These are phyloP conservation scores for Pilasporangium apinafurcum DNA, from an alignment of 352 stramenopile species.

Conservation along the genomic window DNA sequence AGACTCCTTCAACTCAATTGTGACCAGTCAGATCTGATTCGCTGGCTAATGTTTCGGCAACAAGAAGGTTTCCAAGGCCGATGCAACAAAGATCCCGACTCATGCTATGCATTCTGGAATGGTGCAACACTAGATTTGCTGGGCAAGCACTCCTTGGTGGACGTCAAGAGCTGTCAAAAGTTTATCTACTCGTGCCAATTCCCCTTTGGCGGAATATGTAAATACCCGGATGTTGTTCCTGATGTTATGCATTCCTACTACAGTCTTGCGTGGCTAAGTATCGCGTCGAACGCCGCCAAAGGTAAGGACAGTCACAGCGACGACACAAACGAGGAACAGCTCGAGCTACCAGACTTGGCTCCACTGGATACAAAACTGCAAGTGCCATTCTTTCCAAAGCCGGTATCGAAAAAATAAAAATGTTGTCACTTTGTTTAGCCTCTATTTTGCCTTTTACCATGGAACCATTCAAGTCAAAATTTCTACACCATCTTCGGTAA, in stretches of 20 bases:
- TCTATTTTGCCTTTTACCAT: not conserved
- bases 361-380: constrained; percentile 73
- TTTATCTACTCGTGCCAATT: constrained; percentile 87
- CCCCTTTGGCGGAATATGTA: constrained; percentile 79
- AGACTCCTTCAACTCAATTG: constrained; percentile 62
- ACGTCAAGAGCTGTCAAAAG: constrained; percentile 48
- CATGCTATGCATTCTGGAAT: constrained; percentile 92
- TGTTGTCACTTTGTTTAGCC: not conserved
- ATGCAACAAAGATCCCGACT: constrained; percentile 88
- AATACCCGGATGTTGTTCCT: constrained; percentile 66
- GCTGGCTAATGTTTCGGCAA: constrained; percentile 82
- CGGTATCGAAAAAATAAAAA: constrained; percentile 8
- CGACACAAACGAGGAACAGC: constrained; percentile 1
- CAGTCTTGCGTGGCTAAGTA: constrained; percentile 86
- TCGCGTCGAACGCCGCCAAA: constrained; percentile 34
- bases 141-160: constrained; percentile 70
- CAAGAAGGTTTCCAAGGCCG: constrained; percentile 85
- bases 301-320: constrained; percentile 5
- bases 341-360: constrained; percentile 31
- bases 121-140: constrained; percentile 83
- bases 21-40: constrained; percentile 58
- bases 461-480: constrained; percentile 85
- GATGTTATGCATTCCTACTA: constrained; percentile 93
- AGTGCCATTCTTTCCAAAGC: constrained; percentile 58
- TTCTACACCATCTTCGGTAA: constrained; percentile 93